These are phyloP conservation scores for Mortierella hygrophila DNA, from an alignment of 192 early-diverging fungal genomes.

Conservation along the genomic window DNA sequence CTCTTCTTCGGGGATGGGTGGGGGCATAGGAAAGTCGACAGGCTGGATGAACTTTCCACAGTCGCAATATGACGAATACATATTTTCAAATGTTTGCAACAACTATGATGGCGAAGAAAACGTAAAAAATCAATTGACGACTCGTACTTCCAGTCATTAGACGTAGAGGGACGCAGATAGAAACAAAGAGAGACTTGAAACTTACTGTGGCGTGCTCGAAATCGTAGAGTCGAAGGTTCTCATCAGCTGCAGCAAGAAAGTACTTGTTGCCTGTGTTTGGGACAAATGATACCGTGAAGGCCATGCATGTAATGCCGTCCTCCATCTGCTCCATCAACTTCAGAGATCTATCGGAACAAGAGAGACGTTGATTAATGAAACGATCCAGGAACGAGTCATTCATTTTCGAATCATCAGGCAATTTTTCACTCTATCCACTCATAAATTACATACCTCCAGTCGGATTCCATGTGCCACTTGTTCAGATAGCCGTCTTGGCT, in stretches of 20 bases:
- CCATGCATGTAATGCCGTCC: constrained; percentile 95
- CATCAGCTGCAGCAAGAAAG: constrained; percentile 92
- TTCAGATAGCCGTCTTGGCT: constrained; percentile 96
- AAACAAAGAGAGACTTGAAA: neutral
- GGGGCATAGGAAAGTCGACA: constrained; percentile 68
- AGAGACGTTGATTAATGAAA: neutral
- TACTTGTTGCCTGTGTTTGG: constrained; percentile 95
- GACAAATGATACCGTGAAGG: constrained; percentile 94
- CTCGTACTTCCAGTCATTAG: neutral
- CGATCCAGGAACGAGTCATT: too few species aligned
- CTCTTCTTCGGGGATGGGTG: constrained; percentile 53
- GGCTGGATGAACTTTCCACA: constrained; percentile 90
- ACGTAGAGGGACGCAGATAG: neutral
- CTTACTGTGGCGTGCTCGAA: constrained; percentile 82
- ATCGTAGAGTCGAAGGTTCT: constrained; percentile 90
- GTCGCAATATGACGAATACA: constrained; percentile 96
- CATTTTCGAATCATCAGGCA: neutral
- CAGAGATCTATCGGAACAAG: constrained; percentile 59
- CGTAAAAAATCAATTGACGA: neutral
- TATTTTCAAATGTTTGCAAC: constrained; percentile 72
- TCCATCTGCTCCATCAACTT: constrained; percentile 74
- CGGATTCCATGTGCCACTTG: constrained; percentile 87
- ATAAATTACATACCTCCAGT: constrained; percentile 75
- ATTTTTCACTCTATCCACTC: neutral
- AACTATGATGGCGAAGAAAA: constrained; percentile 50